phyloP scores from a whole-genome alignment of 2,329 filamentous ascomycete species.

The Beauveria medogensis region DNA sequence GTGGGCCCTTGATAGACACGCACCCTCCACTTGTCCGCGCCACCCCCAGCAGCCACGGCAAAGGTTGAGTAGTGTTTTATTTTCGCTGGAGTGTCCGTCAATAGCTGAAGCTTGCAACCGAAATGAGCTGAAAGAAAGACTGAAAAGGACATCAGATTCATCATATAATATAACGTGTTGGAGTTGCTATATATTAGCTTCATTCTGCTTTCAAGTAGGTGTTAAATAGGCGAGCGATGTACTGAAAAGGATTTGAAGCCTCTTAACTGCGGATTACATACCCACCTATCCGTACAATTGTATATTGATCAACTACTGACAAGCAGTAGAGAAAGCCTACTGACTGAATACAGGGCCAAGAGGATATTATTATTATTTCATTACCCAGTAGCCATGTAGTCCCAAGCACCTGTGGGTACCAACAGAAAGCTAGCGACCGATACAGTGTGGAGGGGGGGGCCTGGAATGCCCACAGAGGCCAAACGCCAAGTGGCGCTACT shows the following conservation, averaged over 20 bases:
- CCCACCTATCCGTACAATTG: no score
- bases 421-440: not conserved
- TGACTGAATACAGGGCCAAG: not conserved
- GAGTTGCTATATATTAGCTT: not conserved
- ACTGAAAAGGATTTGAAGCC: no score
- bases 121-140: not conserved
- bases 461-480: not conserved
- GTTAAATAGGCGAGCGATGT: no score
- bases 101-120: not conserved
- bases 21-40: not conserved
- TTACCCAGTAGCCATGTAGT: not conserved
- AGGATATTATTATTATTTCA: not conserved
- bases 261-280: no score
- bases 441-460: not conserved
- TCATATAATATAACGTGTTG: not conserved
- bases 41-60: not conserved
- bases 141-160: not conserved
- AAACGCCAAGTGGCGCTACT: not conserved
- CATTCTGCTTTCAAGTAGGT: not conserved
- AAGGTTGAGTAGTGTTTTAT: not conserved
- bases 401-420: not conserved
- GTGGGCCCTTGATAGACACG: not conserved
- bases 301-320: no score
- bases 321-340: no score
- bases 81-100: not conserved